Evolutionary conservation across 352 stramenopile genomes (phyloP).

Genomic region (Globisporangium sylvaticum): DNA sequence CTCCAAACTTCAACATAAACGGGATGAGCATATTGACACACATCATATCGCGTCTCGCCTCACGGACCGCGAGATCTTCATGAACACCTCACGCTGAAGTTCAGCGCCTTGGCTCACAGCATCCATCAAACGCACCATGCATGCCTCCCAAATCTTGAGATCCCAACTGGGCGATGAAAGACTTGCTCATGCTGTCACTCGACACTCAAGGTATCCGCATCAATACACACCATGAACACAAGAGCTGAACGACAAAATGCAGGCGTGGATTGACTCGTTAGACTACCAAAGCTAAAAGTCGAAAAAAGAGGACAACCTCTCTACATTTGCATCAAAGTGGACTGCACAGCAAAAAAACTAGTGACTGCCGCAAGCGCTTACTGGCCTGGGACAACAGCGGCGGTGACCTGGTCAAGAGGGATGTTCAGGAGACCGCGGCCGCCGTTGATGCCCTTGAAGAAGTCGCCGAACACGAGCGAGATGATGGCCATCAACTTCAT

Average conservation of each 20-base stretch:
- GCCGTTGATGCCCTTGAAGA: constrained; percentile 98
- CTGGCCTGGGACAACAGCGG: constrained; percentile 4
- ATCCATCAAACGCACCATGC: too few species aligned
- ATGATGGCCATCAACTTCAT: constrained; percentile 99
- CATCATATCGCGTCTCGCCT: too few species aligned
- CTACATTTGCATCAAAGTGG: constrained; percentile 1
- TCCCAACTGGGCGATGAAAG: too few species aligned
- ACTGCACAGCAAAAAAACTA: constrained; percentile 8
- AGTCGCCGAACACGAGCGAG: constrained; percentile 98
- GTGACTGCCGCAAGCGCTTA: not conserved
- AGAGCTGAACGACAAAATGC: not conserved
- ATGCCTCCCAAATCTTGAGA: too few species aligned
- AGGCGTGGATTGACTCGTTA: constrained; percentile 5
- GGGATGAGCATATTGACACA: too few species aligned
- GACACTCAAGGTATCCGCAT: constrained; percentile 2
- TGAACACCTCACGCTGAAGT: too few species aligned
- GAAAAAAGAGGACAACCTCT: not conserved
- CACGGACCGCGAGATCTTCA: too few species aligned
- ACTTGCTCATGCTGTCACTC: not conserved
- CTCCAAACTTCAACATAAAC: too few species aligned
- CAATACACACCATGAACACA: not conserved
- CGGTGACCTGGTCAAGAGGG: constrained; percentile 15
- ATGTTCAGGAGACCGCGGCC: constrained; percentile 93
- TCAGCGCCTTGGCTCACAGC: too few species aligned
- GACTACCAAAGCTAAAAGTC: not conserved